Base-by-base conservation (phyloP, 371 early-diverging fungal species). In the Batrachochytrium dendrobatidis region DNA sequence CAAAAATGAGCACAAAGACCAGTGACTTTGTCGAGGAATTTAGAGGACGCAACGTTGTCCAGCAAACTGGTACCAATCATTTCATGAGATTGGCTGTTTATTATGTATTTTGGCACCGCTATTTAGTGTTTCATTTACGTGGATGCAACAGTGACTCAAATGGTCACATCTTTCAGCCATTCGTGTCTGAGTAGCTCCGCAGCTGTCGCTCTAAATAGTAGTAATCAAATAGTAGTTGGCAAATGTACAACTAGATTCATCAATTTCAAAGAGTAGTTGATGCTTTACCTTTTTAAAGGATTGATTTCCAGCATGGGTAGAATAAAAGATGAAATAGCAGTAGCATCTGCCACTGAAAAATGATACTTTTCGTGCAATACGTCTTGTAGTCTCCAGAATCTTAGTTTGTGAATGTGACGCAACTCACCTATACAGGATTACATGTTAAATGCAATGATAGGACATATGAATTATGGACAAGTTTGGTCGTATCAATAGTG, bases 301-400 rank as follows among this genome's bases (percentile, higher is more conserved):
- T 32, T 20, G 24, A 75, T 63, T 45, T 72, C 69, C 25, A 78
- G 56, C 75, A 74, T 71, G 17, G 75, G 75, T 34, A 74, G 22
- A 10, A 79, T 63, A 56, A 79, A 79, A 12, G 48, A 57, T 0
- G 73, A 64, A 43, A 76, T 73, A 4, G 59, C 59, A 24, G 69
- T 58, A 8, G 71, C 65, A 3, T 72, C 75, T 31, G 53, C 57
- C 32, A 35, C 52, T 20, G 63, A 39, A 60, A 72, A 79, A n/a
- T 81, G 77, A 68, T 93, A 92, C 71, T 92, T 92, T 54, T 92
- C 90, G 56, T 77, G 71, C 26, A 95, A 71, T 1, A 96, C 91
- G 58, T 92, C 91, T 31, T 79, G 64, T 24, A 97, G 70, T 18
- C 79, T 70, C 89, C 93, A 92, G 63, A 82, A 83, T 43, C 87